phyloP scores from a whole-genome alignment of 345 rosid genomes.

The Hibiscus syriacus region DNA sequence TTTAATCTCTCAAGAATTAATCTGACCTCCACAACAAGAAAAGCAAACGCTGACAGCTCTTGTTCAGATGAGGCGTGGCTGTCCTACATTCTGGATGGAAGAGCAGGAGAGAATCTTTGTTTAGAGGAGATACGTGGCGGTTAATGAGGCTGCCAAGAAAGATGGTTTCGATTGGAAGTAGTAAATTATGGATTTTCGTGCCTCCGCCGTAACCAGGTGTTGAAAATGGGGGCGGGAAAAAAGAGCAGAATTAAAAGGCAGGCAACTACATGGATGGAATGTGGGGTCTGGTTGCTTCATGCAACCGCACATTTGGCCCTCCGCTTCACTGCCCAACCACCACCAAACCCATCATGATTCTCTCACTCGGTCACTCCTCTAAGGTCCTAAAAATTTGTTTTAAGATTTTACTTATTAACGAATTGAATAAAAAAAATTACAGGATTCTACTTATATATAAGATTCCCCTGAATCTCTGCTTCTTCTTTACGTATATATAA shows the following conservation, averaged over 20 bases:
- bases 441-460: too few relatives aligned
- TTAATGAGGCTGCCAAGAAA: background rate
- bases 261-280: constrained; percentile 12
- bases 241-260: background rate
- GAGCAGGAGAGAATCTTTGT: background rate
- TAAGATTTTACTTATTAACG: too few relatives aligned
- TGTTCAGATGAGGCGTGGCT: background rate
- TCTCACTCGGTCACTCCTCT: too few relatives aligned
- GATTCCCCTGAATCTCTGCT: too few relatives aligned
- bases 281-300: constrained; percentile 38
- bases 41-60: background rate
- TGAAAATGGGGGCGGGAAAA: constrained; percentile 17
- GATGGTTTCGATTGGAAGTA: background rate
- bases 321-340: background rate
- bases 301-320: constrained; percentile 55
- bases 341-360: background rate
- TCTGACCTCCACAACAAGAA: too few relatives aligned
- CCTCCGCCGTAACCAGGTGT: background rate
- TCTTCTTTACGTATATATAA: too few relatives aligned
- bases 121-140: background rate
- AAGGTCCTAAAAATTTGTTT: too few relatives aligned
- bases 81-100: background rate
- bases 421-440: too few relatives aligned
- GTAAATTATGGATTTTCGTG: background rate
- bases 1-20: too few relatives aligned